Base-by-base conservation (phyloP, 208 protist species). In the Angomonas ambiguus region DNA sequence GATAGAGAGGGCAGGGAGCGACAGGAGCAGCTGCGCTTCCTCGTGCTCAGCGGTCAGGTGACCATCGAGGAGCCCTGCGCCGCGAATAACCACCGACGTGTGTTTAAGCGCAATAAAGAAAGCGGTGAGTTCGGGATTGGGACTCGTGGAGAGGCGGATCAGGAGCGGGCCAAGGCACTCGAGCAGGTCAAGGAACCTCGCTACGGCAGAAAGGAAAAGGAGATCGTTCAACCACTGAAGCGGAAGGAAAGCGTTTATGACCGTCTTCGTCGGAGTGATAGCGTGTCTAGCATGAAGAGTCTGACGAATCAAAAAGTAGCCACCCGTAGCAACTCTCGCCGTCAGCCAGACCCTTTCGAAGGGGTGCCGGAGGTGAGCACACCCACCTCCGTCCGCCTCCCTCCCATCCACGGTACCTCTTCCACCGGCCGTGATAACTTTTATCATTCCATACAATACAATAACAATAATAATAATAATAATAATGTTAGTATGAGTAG, bases 231-330 rank as follows among this genome's bases (percentile, higher is more conserved):
- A 24, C 11, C 22, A 27, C 49, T 16, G n/a, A 56, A 56, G 49
- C 49, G 49, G 11, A 45, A 45, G 49, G 49, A 56, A 24, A 56
- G 49, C n/a, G 49, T 56, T 5, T 56, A 30, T 25, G 49, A 56
- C 49, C 49, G 49, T 24, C 49, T 56, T 8, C 49, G 49, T 24
- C 49, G 22, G 49, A 56, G 49, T 25, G 11, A 16, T 16, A 56
- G n/a, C n/a, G 11, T 20, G 49, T 11, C 22, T 8, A 16, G 22
- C n/a, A 56, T 25, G 49, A 27, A 56, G 49, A 56, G n/a, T 25
- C 22, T 25, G 10, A 16, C n/a, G 10, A 56, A 27, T 24, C n/a
- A 24, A 11, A 20, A 6, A 11, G n/a, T 56, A 11, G 22, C 49
- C n/a, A 20, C 18, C 49, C n/a, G 38, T 16, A 45, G n/a, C n/a